Percentiles rank a stretch among this genome's conserved stretches.
Evolutionary conservation across 768 basidiomycete genomes (phyloP).

Genomic region (Tulasnella sp.): DNA sequence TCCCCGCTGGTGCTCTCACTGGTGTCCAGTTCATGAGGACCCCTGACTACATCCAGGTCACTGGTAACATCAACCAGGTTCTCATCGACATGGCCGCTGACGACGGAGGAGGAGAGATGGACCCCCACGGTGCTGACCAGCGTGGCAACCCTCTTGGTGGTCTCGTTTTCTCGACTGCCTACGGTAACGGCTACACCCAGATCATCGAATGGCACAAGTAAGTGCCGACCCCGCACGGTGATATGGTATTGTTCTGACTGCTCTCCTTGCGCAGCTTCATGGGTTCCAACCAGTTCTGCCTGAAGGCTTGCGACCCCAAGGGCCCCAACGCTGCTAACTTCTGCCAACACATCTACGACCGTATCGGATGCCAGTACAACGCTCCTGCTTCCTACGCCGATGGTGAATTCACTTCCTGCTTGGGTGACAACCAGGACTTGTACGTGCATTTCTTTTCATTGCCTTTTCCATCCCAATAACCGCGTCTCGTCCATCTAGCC

Average conservation of each 20-base stretch:
- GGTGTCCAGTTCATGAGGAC: conserved; percentile 69
- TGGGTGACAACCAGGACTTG: conserved; percentile 34
- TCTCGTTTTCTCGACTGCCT: conserved; percentile 33
- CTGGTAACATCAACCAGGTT: conserved; percentile 50
- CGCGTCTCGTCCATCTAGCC: conserved; percentile 3
- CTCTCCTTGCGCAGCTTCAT: conserved; percentile 34
- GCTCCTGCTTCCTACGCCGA: conserved; percentile 32
- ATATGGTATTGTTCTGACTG: no score
- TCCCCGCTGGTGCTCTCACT: conserved; percentile 46
- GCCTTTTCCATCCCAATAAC: not conserved
- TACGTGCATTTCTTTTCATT: conserved; percentile 17
- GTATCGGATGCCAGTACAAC: conserved; percentile 35
- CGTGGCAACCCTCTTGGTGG: conserved; percentile 34
- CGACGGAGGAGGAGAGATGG: conserved; percentile 43
- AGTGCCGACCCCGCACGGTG: no score
- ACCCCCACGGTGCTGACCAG: conserved; percentile 32
- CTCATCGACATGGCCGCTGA: conserved; percentile 42
- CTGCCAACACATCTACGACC: conserved; percentile 34
- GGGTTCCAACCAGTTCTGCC: conserved; percentile 37
- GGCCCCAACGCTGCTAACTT: conserved; percentile 30
- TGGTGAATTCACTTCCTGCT: conserved; percentile 33
- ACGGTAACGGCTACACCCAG: conserved; percentile 23
- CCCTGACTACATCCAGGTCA: conserved; percentile 70
- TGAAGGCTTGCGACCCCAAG: conserved; percentile 38
- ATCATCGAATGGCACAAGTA: conserved; percentile 34